These are phyloP conservation scores for Pseudocercospora cruenta DNA, from an alignment of 2,329 filamentous ascomycete genomes.

Conservation along the genomic window DNA sequence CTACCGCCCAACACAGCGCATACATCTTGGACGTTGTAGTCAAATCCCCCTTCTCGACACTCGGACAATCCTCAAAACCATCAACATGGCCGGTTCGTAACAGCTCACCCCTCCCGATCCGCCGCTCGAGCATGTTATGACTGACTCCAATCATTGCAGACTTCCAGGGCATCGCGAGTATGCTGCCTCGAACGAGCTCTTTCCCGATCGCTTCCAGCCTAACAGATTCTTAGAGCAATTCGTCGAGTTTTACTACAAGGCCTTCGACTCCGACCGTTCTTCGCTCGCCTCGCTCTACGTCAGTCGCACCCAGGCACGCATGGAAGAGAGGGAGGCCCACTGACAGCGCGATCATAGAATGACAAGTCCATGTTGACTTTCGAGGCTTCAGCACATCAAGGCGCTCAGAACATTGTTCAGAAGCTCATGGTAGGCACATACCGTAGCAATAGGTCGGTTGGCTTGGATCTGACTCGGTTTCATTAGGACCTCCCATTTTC, in stretches of 20 bases:
- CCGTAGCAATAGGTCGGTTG: not conserved
- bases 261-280: conserved; percentile 75
- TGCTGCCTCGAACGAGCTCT: conserved; percentile 10
- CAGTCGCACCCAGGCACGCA: conserved; percentile 35
- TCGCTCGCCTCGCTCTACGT: conserved; percentile 77
- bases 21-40: not conserved
- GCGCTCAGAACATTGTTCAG: conserved; percentile 68
- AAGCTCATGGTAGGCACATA: conserved; percentile 72
- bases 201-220: conserved; percentile 1
- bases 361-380: conserved; percentile 92
- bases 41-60: not conserved
- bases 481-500: conserved; percentile 74
- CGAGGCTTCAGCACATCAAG: conserved; percentile 70
- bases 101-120: not conserved
- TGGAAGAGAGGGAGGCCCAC: conserved; percentile 13
- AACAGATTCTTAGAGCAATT: conserved; percentile 71
- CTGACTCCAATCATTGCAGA: conserved; percentile 29
- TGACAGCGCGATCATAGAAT: conserved; percentile 58
- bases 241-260: conserved; percentile 86
- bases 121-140: not conserved
- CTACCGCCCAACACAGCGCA: not conserved
- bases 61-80: not conserved
- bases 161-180: conserved; percentile 40
- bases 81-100: conserved; percentile 4
- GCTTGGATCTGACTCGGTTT: not conserved